Percentiles rank a stretch among this genome's conserved stretches.
phyloP scores from a whole-genome alignment of 169 alveolate species.

The Eimeria necatrix region DNA sequence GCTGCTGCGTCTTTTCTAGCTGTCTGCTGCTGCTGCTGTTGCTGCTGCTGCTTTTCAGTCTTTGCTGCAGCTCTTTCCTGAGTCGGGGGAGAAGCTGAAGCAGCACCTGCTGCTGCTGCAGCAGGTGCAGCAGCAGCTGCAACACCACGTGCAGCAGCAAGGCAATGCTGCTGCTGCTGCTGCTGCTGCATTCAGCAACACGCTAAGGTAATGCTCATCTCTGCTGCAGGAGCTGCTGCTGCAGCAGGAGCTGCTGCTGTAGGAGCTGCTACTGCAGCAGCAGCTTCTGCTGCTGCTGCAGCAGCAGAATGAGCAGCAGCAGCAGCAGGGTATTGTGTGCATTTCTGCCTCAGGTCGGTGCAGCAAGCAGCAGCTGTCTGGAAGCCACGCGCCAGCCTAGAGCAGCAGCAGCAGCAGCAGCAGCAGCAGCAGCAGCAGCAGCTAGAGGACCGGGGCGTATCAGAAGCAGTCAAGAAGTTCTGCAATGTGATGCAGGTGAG shows the following conservation, averaged over 20 bases:
- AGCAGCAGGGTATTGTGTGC: not conserved
- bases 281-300: not conserved
- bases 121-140: not conserved
- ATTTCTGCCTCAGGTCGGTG: not conserved
- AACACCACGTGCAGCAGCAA: not conserved
- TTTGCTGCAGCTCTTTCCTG: not conserved
- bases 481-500: not conserved
- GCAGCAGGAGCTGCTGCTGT: not conserved
- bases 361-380: conserved; percentile 23
- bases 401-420: conserved; percentile 6
- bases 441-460: not conserved
- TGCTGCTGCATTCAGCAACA: conserved; percentile 30
- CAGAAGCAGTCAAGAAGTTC: not conserved
- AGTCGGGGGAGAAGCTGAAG: not conserved
- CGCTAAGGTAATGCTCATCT: not conserved
- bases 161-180: conserved; percentile 18
- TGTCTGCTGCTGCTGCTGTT: no score
- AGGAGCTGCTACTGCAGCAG: not conserved
- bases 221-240: not conserved
- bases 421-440: conserved; percentile 3
- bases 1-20: no score
- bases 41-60: no score
- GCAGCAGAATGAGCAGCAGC: not conserved
- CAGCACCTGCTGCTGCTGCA: not conserved
- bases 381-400: not conserved